Base-by-base conservation (phyloP, 2,329 filamentous ascomycete genomes). In the Stenocarpella maydis region DNA sequence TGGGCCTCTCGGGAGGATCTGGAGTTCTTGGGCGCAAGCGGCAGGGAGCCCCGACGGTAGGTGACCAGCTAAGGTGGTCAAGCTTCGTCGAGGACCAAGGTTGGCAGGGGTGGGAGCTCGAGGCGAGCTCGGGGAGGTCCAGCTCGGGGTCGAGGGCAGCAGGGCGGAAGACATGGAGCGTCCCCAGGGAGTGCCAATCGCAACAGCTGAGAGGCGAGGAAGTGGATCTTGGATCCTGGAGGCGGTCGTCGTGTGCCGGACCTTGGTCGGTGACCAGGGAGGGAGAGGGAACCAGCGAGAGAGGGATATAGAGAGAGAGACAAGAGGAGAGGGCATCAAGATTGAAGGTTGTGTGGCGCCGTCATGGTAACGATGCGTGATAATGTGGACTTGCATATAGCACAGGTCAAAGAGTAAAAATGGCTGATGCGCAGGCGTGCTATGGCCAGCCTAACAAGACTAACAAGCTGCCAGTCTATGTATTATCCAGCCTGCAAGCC, bases 61-160 rank as follows among this genome's bases (percentile, higher is more conserved):
- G 15, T 34, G 58, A 61, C 47, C 58, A 61, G 43, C 58, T n/a
- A 41, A 45, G 58, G 58, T 47, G 54, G 58, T 63, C 58, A 63
- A 63, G 58, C 58, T 63, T 49, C 58, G 41, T 34, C 43, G 43
- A 63, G 58, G 43, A 37, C 26, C 58, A 63, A 63, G 43, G 58
- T 49, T 63, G 60, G 54, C 60, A 45, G 41, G 67, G 67, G 63
- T 55, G 67, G 43, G 67, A 66, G 67, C 67, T 69, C 61, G 45
- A 60, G 50, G 55, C n/a, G 41, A 67, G 65, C 52, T 67, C 19
- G 31, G 17, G 55, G 43, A 52, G 24, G 26, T 19, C 21, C 41
- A 58, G 65, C 52, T 58, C n/a, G 41, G 17, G 19, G 52, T 4
- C 31, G 4, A 9, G 4, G 31, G 31, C 31, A 34, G 31, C 31